Evolutionary conservation across 2,329 filamentous ascomycete genomes (phyloP).

Genomic region (Metarhizium anisopliae): DNA sequence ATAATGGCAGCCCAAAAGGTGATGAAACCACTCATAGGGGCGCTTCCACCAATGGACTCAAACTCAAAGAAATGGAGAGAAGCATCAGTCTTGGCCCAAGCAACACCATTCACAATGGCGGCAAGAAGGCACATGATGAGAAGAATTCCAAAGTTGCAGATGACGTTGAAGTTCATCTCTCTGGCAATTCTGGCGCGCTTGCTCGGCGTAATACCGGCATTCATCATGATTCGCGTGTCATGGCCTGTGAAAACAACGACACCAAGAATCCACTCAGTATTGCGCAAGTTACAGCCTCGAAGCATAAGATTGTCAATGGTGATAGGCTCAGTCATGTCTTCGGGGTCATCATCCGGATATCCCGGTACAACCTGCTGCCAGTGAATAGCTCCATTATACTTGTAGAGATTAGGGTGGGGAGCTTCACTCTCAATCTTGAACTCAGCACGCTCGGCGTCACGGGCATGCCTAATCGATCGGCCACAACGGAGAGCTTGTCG

Average conservation of each 20-base stretch:
- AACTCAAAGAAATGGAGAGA: conserved; percentile 79
- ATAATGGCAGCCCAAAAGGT: conserved; percentile 95
- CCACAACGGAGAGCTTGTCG: conserved; percentile 84
- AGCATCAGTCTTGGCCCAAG: conserved; percentile 66
- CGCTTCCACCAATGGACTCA: conserved; percentile 66
- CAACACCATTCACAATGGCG: conserved; percentile 74
- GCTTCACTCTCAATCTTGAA: conserved; percentile 86
- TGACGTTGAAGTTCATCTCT: conserved; percentile 93
- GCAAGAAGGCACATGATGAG: conserved; percentile 82
- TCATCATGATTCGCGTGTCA: conserved; percentile 99
- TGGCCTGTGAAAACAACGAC: conserved; percentile 90
- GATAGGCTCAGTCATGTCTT: conserved; percentile 84
- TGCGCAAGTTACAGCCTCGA: conserved; percentile 85
- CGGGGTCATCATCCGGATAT: conserved; percentile 51
- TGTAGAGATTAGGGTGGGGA: conserved; percentile 88
- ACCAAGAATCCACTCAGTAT: conserved; percentile 92
- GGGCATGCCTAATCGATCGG: conserved; percentile 72
- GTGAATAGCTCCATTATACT: conserved; percentile 81
- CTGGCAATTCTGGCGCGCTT: conserved; percentile 87
- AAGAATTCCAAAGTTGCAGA: conserved; percentile 91
- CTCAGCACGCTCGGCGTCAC: conserved; percentile 82
- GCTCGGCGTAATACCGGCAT: conserved; percentile 87
- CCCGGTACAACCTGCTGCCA: conserved; percentile 70
- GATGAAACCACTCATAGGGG: conserved; percentile 80
- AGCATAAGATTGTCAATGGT: conserved; percentile 92